These are phyloP conservation scores for Geotrichum klebahnii DNA, from an alignment of 1,139 yeast genomes.

Conservation along the genomic window DNA sequence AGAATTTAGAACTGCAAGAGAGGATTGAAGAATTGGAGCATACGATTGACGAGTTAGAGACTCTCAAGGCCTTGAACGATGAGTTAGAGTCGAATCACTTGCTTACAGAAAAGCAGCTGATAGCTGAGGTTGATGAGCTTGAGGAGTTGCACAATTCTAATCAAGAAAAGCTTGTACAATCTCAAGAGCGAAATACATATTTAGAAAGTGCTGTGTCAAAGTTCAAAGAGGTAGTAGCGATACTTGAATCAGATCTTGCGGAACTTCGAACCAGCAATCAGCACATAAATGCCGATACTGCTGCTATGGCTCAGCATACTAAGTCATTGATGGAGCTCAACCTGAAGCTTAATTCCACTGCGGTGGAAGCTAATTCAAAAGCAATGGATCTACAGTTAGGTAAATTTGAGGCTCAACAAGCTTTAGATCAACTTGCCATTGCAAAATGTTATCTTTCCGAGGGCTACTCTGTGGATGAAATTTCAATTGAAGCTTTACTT, in stretches of 20 bases:
- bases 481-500: conserved; percentile 26
- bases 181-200: conserved; percentile 40
- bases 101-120: conserved; percentile 54
- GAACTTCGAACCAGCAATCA: conserved; percentile 27
- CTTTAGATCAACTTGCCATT: conserved; percentile 34
- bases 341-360: conserved; percentile 30
- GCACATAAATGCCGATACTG: conserved; percentile 24
- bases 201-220: conserved; percentile 36
- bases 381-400: conserved; percentile 34
- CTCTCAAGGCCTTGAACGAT: conserved; percentile 55
- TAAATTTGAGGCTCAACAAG: conserved; percentile 32
- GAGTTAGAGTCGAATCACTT: conserved; percentile 59
- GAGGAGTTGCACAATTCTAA: conserved; percentile 37
- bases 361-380: conserved; percentile 28
- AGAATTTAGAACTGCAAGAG: conserved; percentile 48
- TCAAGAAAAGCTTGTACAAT: conserved; percentile 34
- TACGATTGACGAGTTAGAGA: conserved; percentile 55
- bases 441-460: conserved; percentile 27
- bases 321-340: conserved; percentile 32
- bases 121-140: conserved; percentile 44
- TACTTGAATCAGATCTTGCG: conserved; percentile 35
- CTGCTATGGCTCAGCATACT: conserved; percentile 26
- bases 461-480: conserved; percentile 28
- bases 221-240: conserved; percentile 36
- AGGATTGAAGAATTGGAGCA: conserved; percentile 42